A percentile compares a stretch with the other conserved stretches of the same genome.
Conservation (phyloP, 2,329 filamentous ascomycete species). For the Periglandula ipomoeae region DNA sequence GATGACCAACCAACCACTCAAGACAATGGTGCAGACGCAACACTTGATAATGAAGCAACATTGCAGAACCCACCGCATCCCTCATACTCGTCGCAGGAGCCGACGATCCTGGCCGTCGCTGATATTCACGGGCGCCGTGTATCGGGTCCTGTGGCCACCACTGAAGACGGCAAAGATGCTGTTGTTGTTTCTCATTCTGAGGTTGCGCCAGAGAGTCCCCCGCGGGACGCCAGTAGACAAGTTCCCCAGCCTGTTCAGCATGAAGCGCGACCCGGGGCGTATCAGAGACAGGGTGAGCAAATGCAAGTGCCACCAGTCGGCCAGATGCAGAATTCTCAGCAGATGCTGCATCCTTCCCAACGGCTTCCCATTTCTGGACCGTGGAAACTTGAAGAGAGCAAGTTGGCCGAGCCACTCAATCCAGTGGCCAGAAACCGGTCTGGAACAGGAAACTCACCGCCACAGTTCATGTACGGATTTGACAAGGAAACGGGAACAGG, state of each 20-base stretch:
- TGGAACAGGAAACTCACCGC: conserved; percentile 21
- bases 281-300: neutral
- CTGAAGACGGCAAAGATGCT: neutral
- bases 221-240: neutral
- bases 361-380: conserved; percentile 33
- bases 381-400: conserved; percentile 48
- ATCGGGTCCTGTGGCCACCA: neutral
- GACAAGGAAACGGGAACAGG: conserved; percentile 50
- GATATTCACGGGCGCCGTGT: neutral
- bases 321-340: neutral
- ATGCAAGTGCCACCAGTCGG: neutral
- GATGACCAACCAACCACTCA: neutral
- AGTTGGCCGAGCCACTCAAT: conserved; percentile 40
- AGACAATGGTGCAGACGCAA: neutral
- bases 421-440: conserved; percentile 23
- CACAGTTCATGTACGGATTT: conserved; percentile 27
- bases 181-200: neutral
- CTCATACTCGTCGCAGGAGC: conserved; percentile 1
- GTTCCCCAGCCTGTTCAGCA: neutral
- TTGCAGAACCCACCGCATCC: neutral
- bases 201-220: neutral
- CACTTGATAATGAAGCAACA: neutral
- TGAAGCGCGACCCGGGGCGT: neutral
- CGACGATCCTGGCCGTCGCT: neutral
- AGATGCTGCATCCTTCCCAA: conserved; percentile 26